Conservation (phyloP, 345 rosid species). For the Cardiospermum halicacabum region DNA sequence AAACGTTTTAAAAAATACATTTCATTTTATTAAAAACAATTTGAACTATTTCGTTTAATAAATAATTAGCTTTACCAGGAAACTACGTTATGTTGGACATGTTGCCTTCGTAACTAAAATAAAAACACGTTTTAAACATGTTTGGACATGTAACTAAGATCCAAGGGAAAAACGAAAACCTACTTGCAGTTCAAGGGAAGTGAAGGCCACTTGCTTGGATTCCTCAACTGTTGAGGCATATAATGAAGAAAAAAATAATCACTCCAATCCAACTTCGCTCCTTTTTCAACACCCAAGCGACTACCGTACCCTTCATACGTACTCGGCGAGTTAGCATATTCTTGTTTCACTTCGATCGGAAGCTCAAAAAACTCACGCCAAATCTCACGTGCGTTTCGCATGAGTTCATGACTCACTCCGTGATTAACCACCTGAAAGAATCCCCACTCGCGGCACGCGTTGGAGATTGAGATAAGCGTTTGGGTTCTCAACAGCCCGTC, state of each 20-base stretch:
- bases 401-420: slow-evolving; percentile 53
- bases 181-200: slow-evolving; percentile 69
- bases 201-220: slow-evolving; percentile 69
- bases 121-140: neutral
- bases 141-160: neutral
- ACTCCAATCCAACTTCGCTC: slow-evolving; percentile 86
- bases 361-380: slow-evolving; percentile 75
- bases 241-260: slow-evolving; percentile 81
- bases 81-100: no score
- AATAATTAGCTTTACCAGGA: no score
- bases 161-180: neutral
- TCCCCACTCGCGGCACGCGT: slow-evolving; percentile 82
- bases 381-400: slow-evolving; percentile 42
- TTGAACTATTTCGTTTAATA: no score
- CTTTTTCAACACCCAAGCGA: slow-evolving; percentile 75
- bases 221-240: slow-evolving; percentile 44
- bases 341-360: slow-evolving; percentile 62
- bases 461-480: no score
- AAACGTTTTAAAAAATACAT: no score
- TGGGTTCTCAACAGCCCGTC: no score
- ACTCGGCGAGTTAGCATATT: slow-evolving; percentile 65
- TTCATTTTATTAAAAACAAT: no score
- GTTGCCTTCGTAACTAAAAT: no score
- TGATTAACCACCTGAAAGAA: slow-evolving; percentile 92
- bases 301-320: slow-evolving; percentile 96